A percentile compares a stretch with the other conserved stretches of the same genome.
Evolutionary conservation across 805 yeast species (phyloP).

Genomic region (Saccharomycopsis oosterbeekiorum): DNA sequence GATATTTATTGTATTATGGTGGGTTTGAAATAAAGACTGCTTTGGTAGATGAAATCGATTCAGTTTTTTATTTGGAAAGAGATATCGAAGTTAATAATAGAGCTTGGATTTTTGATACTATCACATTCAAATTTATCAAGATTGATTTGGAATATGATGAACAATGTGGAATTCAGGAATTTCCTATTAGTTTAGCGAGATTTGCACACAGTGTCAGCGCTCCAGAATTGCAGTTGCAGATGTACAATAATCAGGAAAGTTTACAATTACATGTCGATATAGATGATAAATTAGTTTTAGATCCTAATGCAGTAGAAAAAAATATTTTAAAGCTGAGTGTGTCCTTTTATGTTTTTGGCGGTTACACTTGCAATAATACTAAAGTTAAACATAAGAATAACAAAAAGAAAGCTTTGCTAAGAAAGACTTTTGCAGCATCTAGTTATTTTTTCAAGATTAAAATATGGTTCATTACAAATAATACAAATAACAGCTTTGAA

Average conservation of each 20-base stretch:
- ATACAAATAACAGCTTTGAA: not conserved
- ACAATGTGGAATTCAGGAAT: constrained; percentile 1
- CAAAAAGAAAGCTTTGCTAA: not conserved
- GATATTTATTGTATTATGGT: constrained; percentile 57
- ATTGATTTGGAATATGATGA: constrained; percentile 5
- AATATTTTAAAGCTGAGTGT: not conserved
- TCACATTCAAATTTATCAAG: constrained; percentile 39
- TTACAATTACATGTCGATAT: not conserved
- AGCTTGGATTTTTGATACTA: constrained; percentile 50
- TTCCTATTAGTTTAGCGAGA: constrained; percentile 8
- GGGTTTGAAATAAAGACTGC: constrained; percentile 44
- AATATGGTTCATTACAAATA: not conserved
- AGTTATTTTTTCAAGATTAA: constrained; percentile 13
- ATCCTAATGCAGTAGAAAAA: not conserved
- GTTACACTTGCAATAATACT: not conserved
- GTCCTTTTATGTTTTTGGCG: constrained; percentile 1
- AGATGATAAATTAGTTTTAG: not conserved
- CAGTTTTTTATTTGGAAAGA: constrained; percentile 27
- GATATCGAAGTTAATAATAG: constrained; percentile 39
- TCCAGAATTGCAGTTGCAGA: not conserved
- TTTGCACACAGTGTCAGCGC: constrained; percentile 14
- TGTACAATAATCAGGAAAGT: not conserved
- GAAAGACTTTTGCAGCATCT: constrained; percentile 5
- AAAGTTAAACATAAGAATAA: not conserved
- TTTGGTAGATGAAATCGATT: constrained; percentile 19